Base-by-base conservation (phyloP, 345 rosid genomes). In the Murraya koenigii region DNA sequence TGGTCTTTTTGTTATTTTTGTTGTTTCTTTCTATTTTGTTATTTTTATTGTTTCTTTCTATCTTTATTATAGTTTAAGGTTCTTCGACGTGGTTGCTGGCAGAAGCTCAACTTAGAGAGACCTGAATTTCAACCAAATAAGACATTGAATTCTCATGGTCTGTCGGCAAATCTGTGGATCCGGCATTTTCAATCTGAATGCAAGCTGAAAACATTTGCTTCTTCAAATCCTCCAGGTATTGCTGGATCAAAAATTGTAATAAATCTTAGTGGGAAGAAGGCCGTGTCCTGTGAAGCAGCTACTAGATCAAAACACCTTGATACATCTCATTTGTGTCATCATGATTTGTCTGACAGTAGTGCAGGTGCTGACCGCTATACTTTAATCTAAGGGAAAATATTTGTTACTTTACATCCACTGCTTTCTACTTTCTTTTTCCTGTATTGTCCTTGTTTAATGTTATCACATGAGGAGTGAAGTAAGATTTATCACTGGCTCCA, bases 21-120 rank as follows among this genome's bases (percentile, higher is more conserved):
- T 67, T 71, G 32, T 33, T 85, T 32, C 33, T 22, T 67, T 72
- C 36, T 36, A 35, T 64, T 44, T 47, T 41, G n/a, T n/a, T n/a
- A 11, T 73, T 25, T 75, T 25, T 69, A 28, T 67, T 71, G 32
- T 33, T 85, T 32, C 33, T 22, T 67, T 72, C 36, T 36, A 35
- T 64, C 54, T 47, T 41, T 77, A 2, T 77, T 80, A 66, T 82
- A 91, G 98, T 93, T 89, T 83, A 90, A 88, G 87, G 91, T 92
- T 86, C 88, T 83, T 79, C 89, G 85, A 82, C 82, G 78, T 85
- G 97, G 97, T 68, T 74, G 75, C 80, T 90, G 94, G 97, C 83
- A 88, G 86, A 85, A 85, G 87, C 78, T 88, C 83, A 75, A 80
- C 77, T 89, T 89, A 52, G 83, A 79, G 82, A 89, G 86, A 75